Conservation (phyloP, 1,284 basidiomycete species). For the Violaceomyces palustris region DNA sequence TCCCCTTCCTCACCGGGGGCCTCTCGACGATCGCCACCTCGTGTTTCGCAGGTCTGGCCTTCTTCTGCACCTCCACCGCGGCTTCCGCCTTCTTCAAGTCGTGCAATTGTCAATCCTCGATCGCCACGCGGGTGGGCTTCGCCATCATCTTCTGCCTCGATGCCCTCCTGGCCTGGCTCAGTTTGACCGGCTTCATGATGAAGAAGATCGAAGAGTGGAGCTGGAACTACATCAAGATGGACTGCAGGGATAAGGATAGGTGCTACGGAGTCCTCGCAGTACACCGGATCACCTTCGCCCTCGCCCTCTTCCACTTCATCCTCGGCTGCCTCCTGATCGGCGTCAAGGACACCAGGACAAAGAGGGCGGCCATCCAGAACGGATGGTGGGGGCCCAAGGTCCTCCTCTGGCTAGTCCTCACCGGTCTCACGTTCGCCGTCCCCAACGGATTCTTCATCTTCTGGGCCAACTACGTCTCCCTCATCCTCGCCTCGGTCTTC, state of each 20-base stretch:
- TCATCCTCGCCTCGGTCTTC: slow-evolving; percentile 87
- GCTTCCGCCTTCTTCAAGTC: slow-evolving; percentile 97
- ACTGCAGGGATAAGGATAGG: slow-evolving; percentile 75
- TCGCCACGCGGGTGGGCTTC: slow-evolving; percentile 94
- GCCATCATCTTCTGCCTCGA: slow-evolving; percentile 92
- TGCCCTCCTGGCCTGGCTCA: slow-evolving; percentile 93
- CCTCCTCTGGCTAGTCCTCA: slow-evolving; percentile 72
- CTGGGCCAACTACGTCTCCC: slow-evolving; percentile 86
- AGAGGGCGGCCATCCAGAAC: slow-evolving; percentile 91
- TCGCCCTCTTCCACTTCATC: slow-evolving; percentile 81
- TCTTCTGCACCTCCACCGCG: slow-evolving; percentile 67
- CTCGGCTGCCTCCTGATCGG: slow-evolving; percentile 75
- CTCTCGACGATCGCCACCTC: slow-evolving; percentile 61
- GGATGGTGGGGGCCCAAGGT: slow-evolving; percentile 99
- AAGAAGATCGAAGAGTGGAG: slow-evolving; percentile 84
- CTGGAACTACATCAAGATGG: slow-evolving; percentile 97
- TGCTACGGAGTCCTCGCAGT: slow-evolving; percentile 98
- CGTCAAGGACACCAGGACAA: slow-evolving; percentile 81
- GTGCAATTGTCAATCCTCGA: slow-evolving; percentile 97
- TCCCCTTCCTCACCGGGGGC: slow-evolving; percentile 75
- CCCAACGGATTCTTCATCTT: slow-evolving; percentile 92
- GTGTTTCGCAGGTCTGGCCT: slow-evolving; percentile 52
- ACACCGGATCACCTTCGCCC: slow-evolving; percentile 92
- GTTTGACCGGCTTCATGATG: slow-evolving; percentile 83
- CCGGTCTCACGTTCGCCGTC: slow-evolving; percentile 80